Evolutionary conservation across 1,284 basidiomycete species (phyloP).

Genomic region (Malassezia psittaci): DNA sequence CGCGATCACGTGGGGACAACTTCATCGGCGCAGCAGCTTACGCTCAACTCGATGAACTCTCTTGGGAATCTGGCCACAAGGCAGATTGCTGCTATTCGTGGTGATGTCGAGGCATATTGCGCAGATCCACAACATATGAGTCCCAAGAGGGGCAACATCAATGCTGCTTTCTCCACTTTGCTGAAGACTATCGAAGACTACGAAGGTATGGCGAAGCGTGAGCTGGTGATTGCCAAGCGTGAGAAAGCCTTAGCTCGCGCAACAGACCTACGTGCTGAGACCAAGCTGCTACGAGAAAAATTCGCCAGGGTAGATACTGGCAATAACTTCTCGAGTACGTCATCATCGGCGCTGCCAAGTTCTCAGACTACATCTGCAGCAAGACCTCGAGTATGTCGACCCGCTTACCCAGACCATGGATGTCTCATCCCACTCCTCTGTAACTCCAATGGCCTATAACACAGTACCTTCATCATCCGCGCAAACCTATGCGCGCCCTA

Average conservation of each 20-base stretch:
- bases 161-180: constrained; percentile 33
- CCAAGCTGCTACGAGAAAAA: constrained; percentile 26
- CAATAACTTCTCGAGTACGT: background rate
- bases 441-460: background rate
- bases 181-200: constrained; percentile 45
- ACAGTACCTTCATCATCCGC: background rate
- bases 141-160: constrained; percentile 28
- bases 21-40: background rate
- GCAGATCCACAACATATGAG: constrained; percentile 18
- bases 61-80: constrained; percentile 45
- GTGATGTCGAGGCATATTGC: constrained; percentile 35
- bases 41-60: constrained; percentile 30
- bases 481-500: background rate
- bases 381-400: background rate
- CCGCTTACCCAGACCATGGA: background rate
- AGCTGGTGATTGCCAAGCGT: constrained; percentile 40
- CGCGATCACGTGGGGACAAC: no score
- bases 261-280: constrained; percentile 35
- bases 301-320: constrained; percentile 1
- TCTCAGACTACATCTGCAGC: background rate
- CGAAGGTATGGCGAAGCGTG: constrained; percentile 41
- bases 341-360: background rate
- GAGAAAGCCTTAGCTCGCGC: constrained; percentile 41
- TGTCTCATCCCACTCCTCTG: background rate
- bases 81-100: constrained; percentile 40